These are phyloP conservation scores for Zostera marina DNA, from an alignment of 116 monocot genomes.

Conservation along the genomic window DNA sequence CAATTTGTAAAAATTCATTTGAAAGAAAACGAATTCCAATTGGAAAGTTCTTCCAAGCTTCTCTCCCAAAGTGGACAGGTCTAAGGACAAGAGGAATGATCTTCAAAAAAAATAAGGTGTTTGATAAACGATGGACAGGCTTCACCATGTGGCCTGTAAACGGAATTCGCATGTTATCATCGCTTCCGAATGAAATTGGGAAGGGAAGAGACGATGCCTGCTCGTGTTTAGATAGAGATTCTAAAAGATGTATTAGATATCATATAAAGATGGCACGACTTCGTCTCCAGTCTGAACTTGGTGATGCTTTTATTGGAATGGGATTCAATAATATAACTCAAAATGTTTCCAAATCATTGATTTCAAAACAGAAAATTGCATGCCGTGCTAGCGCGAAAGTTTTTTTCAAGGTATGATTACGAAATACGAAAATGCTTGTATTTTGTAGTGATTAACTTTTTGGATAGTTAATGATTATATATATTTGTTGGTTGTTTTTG, in stretches of 20 bases:
- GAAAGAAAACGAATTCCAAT: conserved; percentile 22
- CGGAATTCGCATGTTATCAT: neutral
- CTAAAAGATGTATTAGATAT: conserved; percentile 29
- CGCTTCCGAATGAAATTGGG: conserved; percentile 8
- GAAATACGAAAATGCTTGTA: no score
- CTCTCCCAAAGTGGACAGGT: conserved; percentile 38
- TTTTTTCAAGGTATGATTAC: no score
- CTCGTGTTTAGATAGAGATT: conserved; percentile 27
- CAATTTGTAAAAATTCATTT: conserved; percentile 10
- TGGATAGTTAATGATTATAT: no score
- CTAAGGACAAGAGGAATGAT: neutral
- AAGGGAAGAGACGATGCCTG: conserved; percentile 30
- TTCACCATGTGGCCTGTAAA: conserved; percentile 36
- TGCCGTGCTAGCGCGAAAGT: no score
- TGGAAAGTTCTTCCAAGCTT: conserved; percentile 53
- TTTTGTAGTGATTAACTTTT: no score
- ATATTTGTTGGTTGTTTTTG: no score
- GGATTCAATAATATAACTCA: conserved; percentile 64
- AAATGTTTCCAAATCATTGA: conserved; percentile 42
- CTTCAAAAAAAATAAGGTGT: conserved; percentile 12
- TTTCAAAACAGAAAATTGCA: conserved; percentile 26
- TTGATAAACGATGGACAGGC: conserved; percentile 54
- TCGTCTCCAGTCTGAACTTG: conserved; percentile 29
- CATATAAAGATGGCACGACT: conserved; percentile 38
- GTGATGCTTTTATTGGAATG: conserved; percentile 33